phyloP scores from a whole-genome alignment of 1,139 yeast species.

The Debaryomycetaceae sp. region DNA sequence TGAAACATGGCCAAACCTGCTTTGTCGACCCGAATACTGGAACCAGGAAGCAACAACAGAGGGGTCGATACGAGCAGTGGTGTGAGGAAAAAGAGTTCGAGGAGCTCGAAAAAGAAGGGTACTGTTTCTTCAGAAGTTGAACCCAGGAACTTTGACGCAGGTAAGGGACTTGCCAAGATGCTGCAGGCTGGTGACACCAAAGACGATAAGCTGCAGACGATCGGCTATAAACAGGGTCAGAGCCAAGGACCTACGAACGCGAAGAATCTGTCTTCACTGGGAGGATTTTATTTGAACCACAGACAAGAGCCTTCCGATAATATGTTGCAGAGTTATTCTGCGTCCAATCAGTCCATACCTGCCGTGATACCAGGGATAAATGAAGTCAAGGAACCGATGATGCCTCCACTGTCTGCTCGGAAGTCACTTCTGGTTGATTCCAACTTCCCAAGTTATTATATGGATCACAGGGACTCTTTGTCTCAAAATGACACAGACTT shows the following conservation, averaged over 20 bases:
- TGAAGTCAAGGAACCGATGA: neutral
- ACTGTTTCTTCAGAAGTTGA: neutral
- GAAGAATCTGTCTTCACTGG: neutral
- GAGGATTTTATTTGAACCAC: neutral
- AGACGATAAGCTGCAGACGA: neutral
- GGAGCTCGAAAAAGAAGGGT: neutral
- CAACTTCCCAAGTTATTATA: slow-evolving; percentile 10
- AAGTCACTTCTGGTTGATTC: slow-evolving; percentile 11
- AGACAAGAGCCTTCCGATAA: neutral
- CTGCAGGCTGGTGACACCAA: neutral
- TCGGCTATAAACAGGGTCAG: neutral
- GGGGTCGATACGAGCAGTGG: neutral
- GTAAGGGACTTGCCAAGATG: neutral
- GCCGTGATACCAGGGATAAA: neutral
- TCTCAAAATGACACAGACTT: slow-evolving; percentile 4
- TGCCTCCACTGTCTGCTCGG: neutral
- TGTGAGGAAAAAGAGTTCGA: neutral
- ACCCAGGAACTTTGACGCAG: neutral
- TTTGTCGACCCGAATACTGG: neutral
- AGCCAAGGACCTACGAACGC: neutral
- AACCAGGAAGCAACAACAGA: neutral
- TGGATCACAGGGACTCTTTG: slow-evolving; percentile 8
- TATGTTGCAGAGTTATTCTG: neutral
- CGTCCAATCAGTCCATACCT: neutral
- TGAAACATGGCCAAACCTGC: neutral